Percentiles rank a stretch among this genome's conserved stretches.
These are phyloP conservation scores for Cytospora mali DNA, from an alignment of 2,329 filamentous ascomycete genomes.

Conservation along the genomic window DNA sequence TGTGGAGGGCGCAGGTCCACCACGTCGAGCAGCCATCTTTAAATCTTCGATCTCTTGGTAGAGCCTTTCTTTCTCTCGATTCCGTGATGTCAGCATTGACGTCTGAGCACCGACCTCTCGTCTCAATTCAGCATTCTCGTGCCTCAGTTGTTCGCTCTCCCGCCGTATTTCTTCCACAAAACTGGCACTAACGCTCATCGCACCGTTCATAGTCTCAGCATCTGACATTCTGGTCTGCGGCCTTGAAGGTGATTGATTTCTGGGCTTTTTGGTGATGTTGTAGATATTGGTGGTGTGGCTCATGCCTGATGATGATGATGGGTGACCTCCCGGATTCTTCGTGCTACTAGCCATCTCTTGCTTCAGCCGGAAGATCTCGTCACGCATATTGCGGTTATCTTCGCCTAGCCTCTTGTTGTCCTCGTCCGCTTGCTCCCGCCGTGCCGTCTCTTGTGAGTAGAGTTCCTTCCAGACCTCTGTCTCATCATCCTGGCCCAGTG, in stretches of 20 bases:
- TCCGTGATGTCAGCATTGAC: constrained; percentile 94
- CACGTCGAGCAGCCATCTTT: constrained; percentile 81
- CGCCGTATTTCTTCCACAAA: constrained; percentile 75
- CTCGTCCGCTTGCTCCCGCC: constrained; percentile 87
- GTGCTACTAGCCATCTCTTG: constrained; percentile 52
- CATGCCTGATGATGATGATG: constrained; percentile 36
- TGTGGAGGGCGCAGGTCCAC: constrained; percentile 63
- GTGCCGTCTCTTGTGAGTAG: constrained; percentile 85
- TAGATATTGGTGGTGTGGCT: constrained; percentile 68
- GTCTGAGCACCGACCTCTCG: constrained; percentile 94
- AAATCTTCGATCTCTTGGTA: constrained; percentile 98
- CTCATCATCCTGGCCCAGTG: constrained; percentile 37
- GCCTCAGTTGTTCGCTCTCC: constrained; percentile 75
- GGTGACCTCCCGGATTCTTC: constrained; percentile 28
- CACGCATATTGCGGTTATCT: constrained; percentile 79
- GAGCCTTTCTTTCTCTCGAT: constrained; percentile 89
- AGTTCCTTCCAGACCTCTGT: constrained; percentile 51
- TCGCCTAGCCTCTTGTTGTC: constrained; percentile 80
- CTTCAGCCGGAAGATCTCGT: constrained; percentile 77
- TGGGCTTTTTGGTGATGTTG: constrained; percentile 61
- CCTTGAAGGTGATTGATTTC: constrained; percentile 49
- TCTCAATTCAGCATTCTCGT: constrained; percentile 89
- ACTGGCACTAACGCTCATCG: constrained; percentile 57
- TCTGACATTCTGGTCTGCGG: constrained; percentile 56
- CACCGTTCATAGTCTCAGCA: constrained; percentile 52